Evolutionary conservation across 768 basidiomycete genomes (phyloP), one percentile per base, ranked within the genome.

Genomic region (Lactifluus subvellereus): DNA sequence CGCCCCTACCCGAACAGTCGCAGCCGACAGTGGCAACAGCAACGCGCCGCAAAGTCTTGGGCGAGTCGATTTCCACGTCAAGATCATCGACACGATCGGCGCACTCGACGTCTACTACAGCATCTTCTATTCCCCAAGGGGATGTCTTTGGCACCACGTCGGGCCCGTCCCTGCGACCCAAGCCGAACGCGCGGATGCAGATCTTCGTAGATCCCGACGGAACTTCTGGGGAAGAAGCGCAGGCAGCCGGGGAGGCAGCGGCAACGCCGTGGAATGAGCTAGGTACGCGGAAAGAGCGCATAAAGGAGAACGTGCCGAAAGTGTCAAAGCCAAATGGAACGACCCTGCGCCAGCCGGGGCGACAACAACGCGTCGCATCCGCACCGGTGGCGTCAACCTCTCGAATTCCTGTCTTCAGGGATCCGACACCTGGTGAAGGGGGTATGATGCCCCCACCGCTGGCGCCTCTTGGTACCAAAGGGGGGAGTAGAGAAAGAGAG

Each of bases 291-390:
- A 88, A 87, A 71, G 80, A 84, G 5, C 81, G 90, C 57, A 77
- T 89, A 67, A 92, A 91, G 68, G 89, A 92, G 75, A 92, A 92
- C 67, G 75, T 85, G 1, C 83, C 82, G 8, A 87, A 87, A 72
- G 81, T 83, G 35, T 82, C 82, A 71, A 88, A 87, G 76, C 79
- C 87, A 55, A 80, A 72, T 2, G 89, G 88, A 11, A 80, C 87
- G 60, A 89, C 81, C 33, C 64, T 91, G 47, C 84, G 82, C 62
- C 85, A 87, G 63, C 77, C 84, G 18, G 84, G 86, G 32, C 78
- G 78, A 62, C 71, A 82, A 32, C 82, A 80, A 70, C 78, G 87
- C 30, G 68, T 83, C 35, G 80, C 77, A 30, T 81, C 79, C 18
- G 69, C 73, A 27, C 71, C 74, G 5, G 71, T 73, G n/a, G 69